A percentile compares a stretch with the other conserved stretches of the same genome.
These are phyloP conservation scores for Kodamaea plutei DNA, from an alignment of 1,139 yeast genomes.

Conservation along the genomic window DNA sequence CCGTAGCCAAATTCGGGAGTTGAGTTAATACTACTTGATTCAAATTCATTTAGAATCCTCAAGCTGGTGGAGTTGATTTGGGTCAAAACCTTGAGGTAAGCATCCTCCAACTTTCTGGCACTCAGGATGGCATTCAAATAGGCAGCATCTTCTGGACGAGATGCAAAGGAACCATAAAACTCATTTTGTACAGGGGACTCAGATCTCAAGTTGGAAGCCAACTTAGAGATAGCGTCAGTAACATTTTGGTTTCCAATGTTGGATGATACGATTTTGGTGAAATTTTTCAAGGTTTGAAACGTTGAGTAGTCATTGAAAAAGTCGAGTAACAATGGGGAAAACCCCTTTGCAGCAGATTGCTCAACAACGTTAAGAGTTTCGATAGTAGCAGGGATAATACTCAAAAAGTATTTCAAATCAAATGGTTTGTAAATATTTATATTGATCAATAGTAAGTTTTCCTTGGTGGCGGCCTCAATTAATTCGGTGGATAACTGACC, in stretches of 20 bases:
- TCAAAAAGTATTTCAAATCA: conserved; percentile 46
- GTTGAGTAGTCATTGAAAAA: conserved; percentile 58
- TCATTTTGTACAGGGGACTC: conserved; percentile 60
- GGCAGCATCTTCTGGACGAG: conserved; percentile 28
- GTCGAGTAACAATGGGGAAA: conserved; percentile 67
- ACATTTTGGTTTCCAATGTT: conserved; percentile 49
- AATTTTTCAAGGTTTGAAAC: conserved; percentile 43
- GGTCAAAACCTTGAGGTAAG: conserved; percentile 69
- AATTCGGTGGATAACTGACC: conserved; percentile 54
- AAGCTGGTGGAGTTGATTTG: conserved; percentile 60
- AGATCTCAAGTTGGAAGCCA: conserved; percentile 50
- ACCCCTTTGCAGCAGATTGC: conserved; percentile 51
- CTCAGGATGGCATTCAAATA: conserved; percentile 35
- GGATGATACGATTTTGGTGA: conserved; percentile 55
- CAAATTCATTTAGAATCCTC: conserved; percentile 53
- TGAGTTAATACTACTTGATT: conserved; percentile 37
- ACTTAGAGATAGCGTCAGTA: conserved; percentile 43
- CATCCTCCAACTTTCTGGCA: conserved; percentile 61
- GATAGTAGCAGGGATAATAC: conserved; percentile 52
- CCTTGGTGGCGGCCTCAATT: conserved; percentile 35
- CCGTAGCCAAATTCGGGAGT: conserved; percentile 91
- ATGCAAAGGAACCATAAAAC: conserved; percentile 47
- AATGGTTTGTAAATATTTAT: conserved; percentile 74
- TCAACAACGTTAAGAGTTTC: conserved; percentile 60
- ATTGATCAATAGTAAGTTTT: conserved; percentile 48